phyloP scores from a whole-genome alignment of 208 protist species.

The Acanthamoeba healyi region DNA sequence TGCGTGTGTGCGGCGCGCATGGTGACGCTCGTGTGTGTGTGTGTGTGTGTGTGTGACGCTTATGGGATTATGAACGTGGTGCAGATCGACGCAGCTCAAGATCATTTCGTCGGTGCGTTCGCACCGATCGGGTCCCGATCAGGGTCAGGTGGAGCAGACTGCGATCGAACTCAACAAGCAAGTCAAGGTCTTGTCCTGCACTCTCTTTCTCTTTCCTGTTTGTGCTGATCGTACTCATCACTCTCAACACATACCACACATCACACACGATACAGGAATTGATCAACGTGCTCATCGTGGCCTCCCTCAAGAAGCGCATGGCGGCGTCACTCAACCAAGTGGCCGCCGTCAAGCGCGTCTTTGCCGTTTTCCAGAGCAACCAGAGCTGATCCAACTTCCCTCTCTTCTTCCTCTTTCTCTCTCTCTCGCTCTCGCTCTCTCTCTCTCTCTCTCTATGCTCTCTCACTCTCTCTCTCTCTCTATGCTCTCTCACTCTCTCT shows the following conservation, averaged over 20 bases:
- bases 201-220: not conserved
- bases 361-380: constrained; percentile 10
- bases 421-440: too few species aligned
- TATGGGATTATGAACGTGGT: too few species aligned
- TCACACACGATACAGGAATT: not conserved
- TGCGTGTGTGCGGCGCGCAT: too few species aligned
- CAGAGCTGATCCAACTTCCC: not conserved
- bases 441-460: too few species aligned
- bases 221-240: not conserved
- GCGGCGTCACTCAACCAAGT: constrained; percentile 13
- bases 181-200: not conserved
- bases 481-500: too few species aligned
- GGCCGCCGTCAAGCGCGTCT: constrained; percentile 15
- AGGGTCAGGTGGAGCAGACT: not conserved
- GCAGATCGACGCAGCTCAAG: constrained; percentile 41
- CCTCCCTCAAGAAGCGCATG: not conserved
- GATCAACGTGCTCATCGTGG: constrained; percentile 36
- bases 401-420: not conserved
- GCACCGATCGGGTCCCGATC: not conserved
- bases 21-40: too few species aligned
- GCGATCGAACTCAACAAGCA: constrained; percentile 12
- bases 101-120: constrained; percentile 37
- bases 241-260: too few species aligned
- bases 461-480: too few species aligned
- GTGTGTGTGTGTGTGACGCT: too few species aligned